Evolutionary conservation across 768 basidiomycete species (phyloP), one percentile per base, ranked within the genome.

Genomic region (Boletus rufocinnamomeus): DNA sequence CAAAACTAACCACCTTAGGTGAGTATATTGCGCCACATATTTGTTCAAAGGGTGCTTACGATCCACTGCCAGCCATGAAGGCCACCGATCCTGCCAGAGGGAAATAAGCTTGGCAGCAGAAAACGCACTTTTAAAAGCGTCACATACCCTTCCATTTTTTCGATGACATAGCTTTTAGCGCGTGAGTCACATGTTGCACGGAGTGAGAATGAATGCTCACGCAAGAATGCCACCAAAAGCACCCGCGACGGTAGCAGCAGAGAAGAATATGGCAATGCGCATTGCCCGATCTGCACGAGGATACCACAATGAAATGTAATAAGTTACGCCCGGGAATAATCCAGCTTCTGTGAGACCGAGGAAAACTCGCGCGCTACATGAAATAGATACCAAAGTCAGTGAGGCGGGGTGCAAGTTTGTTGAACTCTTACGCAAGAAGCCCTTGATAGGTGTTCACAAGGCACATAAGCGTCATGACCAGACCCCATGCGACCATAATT

Each of bases 181-280:
- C n/a, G 40, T 62, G 4, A 59, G 41, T 45, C 10, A 21, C 6
- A 6, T n/a, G 2, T 30, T 30, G 4, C 7, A 43, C 11, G 6
- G 9, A n/a, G 23, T 7, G 23, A 16, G 14, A 37, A 41, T 50
- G 8, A 10, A 11, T 3, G 43, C 81, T 64, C 66, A 83, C 56
- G 82, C 83, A 30, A 69, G 74, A 44, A 83, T 65, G 37, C 84
- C 82, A 49, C 82, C 81, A 69, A 75, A 84, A 59, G 74, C 71
- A 50, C 79, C 84, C 19, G 84, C 79, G 35, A 82, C 63, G 0
- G 83, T 84, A 14, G 84, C 84, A 32, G 84, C 83, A 19, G 81
- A 80, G 69, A 84, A 85, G 76, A 88, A 87, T 30, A 87, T 41
- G 14, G 85, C 83, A 55, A 85, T 79, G 28, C 86, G 80, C 63